Evolutionary conservation across 805 yeast genomes (phyloP).

Genomic region (Ogataea angusta): DNA sequence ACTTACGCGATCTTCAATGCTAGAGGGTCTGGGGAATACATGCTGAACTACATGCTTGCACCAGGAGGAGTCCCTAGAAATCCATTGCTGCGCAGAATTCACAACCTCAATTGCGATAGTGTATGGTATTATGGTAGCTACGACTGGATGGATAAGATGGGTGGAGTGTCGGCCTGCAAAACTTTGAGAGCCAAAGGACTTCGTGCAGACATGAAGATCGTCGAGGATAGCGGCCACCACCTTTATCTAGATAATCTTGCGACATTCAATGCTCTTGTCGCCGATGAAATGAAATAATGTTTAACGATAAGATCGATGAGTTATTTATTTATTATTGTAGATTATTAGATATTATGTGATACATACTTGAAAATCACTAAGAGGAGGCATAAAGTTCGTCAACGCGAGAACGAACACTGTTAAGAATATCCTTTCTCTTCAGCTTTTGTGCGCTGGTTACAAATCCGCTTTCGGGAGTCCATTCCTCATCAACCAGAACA

Average conservation of each 20-base stretch:
- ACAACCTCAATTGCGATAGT: slow-evolving; percentile 54
- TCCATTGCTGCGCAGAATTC: slow-evolving; percentile 58
- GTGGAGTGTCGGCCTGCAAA: slow-evolving; percentile 42
- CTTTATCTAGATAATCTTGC: slow-evolving; percentile 65
- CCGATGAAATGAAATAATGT: slow-evolving; percentile 45
- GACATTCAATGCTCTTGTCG: slow-evolving; percentile 50
- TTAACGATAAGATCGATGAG: not conserved
- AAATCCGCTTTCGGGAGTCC: slow-evolving; percentile 96
- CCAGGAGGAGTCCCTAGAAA: slow-evolving; percentile 89
- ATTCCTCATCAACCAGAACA: slow-evolving; percentile 80
- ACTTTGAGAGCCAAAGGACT: slow-evolving; percentile 32
- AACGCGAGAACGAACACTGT: slow-evolving; percentile 62
- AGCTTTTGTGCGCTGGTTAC: slow-evolving; percentile 95
- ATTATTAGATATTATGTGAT: slow-evolving; percentile 1
- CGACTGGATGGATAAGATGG: slow-evolving; percentile 58
- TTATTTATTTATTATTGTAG: not conserved
- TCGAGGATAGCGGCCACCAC: slow-evolving; percentile 71
- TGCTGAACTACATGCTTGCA: slow-evolving; percentile 75
- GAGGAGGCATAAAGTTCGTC: slow-evolving; percentile 52
- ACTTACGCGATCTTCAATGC: slow-evolving; percentile 82
- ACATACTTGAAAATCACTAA: slow-evolving; percentile 2
- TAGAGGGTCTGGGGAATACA: slow-evolving; percentile 90
- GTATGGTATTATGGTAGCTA: slow-evolving; percentile 84
- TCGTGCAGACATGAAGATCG: slow-evolving; percentile 22
- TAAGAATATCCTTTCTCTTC: slow-evolving; percentile 86